Conservation (phyloP, 148 eudicot species). For the Hydrangea macrophylla region DNA sequence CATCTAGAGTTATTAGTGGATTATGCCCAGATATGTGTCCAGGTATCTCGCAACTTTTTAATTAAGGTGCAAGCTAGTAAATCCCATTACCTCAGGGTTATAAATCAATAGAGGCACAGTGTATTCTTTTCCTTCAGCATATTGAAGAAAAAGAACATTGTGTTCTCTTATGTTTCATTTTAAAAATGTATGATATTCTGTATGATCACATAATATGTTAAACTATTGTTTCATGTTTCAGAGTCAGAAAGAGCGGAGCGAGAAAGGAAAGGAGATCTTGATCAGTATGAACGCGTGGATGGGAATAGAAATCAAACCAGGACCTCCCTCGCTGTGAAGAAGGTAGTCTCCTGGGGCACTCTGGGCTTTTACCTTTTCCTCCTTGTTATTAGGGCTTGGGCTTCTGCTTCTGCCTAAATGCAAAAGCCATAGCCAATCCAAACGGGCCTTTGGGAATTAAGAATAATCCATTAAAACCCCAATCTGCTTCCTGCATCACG, state of each 20-base stretch:
- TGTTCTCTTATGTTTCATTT: constrained; percentile 3
- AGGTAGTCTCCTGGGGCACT: constrained; percentile 44
- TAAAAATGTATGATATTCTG: not conserved
- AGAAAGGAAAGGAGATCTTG: constrained; percentile 98
- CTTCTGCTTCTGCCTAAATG: too few relatives aligned
- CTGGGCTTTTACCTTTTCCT: not conserved
- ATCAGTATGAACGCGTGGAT: constrained; percentile 87
- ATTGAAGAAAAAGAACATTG: not conserved
- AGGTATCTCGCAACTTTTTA: constrained; percentile 39
- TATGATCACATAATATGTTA: not conserved
- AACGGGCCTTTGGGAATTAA: too few relatives aligned
- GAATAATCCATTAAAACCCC: too few relatives aligned
- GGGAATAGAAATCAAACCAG: constrained; percentile 88
- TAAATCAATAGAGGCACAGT: not conserved
- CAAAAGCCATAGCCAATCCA: too few relatives aligned
- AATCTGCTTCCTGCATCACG: too few relatives aligned
- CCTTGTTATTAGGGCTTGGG: not conserved
- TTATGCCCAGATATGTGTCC: constrained; percentile 98
- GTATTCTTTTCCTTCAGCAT: not conserved
- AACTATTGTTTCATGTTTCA: constrained; percentile 28
- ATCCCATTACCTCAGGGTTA: not conserved
- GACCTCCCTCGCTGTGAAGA: constrained; percentile 75
- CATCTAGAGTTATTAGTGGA: constrained; percentile 62
- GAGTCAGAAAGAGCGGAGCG: constrained; percentile 89
- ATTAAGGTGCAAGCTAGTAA: not conserved